These are phyloP conservation scores for Mortierella polycephala DNA, from an alignment of 371 early-diverging fungal genomes.

Conservation along the genomic window DNA sequence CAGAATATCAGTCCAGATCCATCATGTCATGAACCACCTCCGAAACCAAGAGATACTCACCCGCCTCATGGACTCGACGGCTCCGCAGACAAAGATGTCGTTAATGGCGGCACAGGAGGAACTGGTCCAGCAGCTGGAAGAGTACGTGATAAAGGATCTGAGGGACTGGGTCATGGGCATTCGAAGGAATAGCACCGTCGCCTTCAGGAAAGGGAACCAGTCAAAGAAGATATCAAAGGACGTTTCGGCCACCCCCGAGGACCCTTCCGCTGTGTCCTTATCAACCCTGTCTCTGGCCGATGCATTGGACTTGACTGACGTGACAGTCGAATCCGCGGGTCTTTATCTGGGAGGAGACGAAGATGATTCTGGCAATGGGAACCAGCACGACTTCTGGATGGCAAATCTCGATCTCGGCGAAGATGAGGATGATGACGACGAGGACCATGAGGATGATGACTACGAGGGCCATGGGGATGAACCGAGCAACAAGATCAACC, in stretches of 20 bases:
- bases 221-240: no score
- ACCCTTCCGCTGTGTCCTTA: no score
- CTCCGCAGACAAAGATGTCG: constrained; percentile 19
- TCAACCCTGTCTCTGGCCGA: neutral
- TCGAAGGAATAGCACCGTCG: no score
- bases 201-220: no score
- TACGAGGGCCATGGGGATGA: neutral
- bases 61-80: constrained; percentile 20
- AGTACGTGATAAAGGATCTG: constrained; percentile 19
- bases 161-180: constrained; percentile 27
- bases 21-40: constrained; percentile 22
- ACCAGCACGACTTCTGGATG: constrained; percentile 8
- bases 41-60: constrained; percentile 8
- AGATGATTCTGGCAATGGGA: constrained; percentile 3
- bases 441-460: constrained; percentile 9
- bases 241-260: no score
- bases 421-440: constrained; percentile 23
- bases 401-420: constrained; percentile 11
- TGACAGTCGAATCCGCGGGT: constrained; percentile 6
- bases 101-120: constrained; percentile 23
- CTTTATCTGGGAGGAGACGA: constrained; percentile 4
- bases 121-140: constrained; percentile 18
- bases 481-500: neutral
- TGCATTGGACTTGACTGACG: neutral
- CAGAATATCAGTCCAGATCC: constrained; percentile 22